Base-by-base conservation (phyloP, 805 yeast genomes). In the Citeromyces nyonsensis region DNA sequence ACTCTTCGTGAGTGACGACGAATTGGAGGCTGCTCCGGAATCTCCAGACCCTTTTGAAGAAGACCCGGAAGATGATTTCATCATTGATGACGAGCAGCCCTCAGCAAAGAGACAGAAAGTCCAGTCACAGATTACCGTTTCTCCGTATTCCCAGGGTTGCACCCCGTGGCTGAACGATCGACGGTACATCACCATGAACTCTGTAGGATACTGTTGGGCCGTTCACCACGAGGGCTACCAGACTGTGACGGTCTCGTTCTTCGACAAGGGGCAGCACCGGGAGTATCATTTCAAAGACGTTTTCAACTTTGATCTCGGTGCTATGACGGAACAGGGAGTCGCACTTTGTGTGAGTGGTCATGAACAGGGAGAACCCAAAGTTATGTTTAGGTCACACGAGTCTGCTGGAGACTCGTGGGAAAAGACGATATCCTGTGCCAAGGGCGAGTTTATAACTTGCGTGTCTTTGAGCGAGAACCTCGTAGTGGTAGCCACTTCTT, bases 251-350 rank as follows among this genome's bases (percentile, higher is more conserved):
- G 83, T 86, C 2, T 70, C 83, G 10, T 88, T 91, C 46, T 84
- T 83, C 45, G 96, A 88, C 48, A 61, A 78, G 33, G 72, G 83
- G 0, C 45, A 64, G 9, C 78, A 76, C 46, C 69, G 74, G 36
- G 95, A 84, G 44, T 83, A 83, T 44, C 88, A 84, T 52, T 86
- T 88, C 54, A 76, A 74, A 31, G 97, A 88, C 52, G 51, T 69
- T 30, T 62, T 65, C 38, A 65, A 69, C 10, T 83, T 64, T 51
- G 94, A 84, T 48, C 52, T 83, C 33, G 88, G 94, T 18, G 69
- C 80, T 1, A 60, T 88, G 44, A 75, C 76, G 33, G 66, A 64
- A 11, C 62, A 61, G 2, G 95, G 91, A 2, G 52, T 78, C 2
- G 47, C 83, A 4, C 63, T 83, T 34, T 93, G 73, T 1, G 55